Base-by-base conservation (phyloP, 768 basidiomycete species). In the Baorangia bicolor region DNA sequence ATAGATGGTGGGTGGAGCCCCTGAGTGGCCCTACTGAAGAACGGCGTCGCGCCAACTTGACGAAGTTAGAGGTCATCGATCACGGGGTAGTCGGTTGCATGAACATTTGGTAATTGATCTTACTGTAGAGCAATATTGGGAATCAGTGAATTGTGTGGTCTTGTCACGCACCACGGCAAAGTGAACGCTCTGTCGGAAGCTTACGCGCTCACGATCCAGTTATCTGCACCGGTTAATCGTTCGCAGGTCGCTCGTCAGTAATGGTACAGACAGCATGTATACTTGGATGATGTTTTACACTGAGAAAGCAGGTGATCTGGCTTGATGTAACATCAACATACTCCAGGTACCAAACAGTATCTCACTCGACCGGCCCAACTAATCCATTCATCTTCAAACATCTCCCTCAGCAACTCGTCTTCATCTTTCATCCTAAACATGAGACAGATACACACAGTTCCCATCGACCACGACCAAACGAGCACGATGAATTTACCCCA, bases 1-100 rank as follows among this genome's bases (percentile, higher is more conserved):
- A 83, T 68, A 72, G 84, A 50, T 89, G 84, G 84, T 88, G 87
- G 86, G 79, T 86, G 34, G 62, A 67, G 20, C 81, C 84, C 40
- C 69, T 88, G 47, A 76, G 73, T 10, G 76, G 72, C 16, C 64
- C 60, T 30, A 67, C 74, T 11, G 81, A 83, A 61, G 71, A 70
- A 60, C 68, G 65, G 33, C 54, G 63, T n/a, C 43, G 23, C 5
- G 34, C 33, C 40, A 63, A 63, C 38, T 33, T 63, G 55, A 9
- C 16, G 12, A 61, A 51, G 40, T 47, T 62, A 21, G 48, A 61
- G 18, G 21, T 18, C 9, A 53, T 61, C 27, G 31, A 61, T 35
- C 39, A 23, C 0, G 60, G 27, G 30, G 8, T 61, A 0, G 49
- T 39, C 3, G 39, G 8, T 10, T 60, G 55, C 20, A 43, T 56